Conservation (phyloP, 1,284 basidiomycete genomes). For the Earliella scabrosa region DNA sequence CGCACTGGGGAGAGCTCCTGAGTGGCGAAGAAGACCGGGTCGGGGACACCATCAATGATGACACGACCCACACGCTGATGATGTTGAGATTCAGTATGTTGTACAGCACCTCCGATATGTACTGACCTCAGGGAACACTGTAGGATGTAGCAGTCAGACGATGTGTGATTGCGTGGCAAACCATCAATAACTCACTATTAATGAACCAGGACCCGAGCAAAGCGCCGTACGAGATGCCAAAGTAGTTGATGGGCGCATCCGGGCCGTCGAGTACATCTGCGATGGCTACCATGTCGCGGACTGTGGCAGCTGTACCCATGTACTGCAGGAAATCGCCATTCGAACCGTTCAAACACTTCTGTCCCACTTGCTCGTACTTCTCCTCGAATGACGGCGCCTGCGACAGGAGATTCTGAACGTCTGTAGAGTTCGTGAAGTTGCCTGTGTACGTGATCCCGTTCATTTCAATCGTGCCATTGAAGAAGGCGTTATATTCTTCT, state of each 20-base stretch:
- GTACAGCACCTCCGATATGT: not conserved
- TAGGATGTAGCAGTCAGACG: not conserved
- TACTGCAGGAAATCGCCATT: conserved; percentile 11
- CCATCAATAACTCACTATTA: conserved; percentile 14
- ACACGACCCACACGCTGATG: not conserved
- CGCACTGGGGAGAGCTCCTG: conserved; percentile 2
- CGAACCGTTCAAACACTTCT: not conserved
- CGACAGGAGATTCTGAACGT: conserved; percentile 1
- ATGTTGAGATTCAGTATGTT: not conserved
- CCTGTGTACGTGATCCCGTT: conserved; percentile 12
- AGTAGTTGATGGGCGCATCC: conserved; percentile 14
- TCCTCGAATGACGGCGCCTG: conserved; percentile 15
- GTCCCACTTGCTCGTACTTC: conserved; percentile 11
- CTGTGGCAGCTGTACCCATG: conserved; percentile 21
- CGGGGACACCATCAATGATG: conserved; percentile 11
- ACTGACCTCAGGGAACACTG: not conserved
- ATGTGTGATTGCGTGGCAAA: not conserved
- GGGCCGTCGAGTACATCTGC: conserved; percentile 23
- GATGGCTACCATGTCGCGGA: conserved; percentile 20
- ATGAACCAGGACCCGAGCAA: conserved; percentile 20
- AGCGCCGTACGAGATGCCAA: conserved; percentile 20
- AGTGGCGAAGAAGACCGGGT: not conserved
- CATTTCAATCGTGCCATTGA: conserved; percentile 14
- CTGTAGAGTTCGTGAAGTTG: conserved; percentile 9
- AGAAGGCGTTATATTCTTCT: conserved; percentile 8